These are phyloP conservation scores for Colletotrichum salicis DNA, from an alignment of 2,329 filamentous ascomycete genomes.

Conservation along the genomic window DNA sequence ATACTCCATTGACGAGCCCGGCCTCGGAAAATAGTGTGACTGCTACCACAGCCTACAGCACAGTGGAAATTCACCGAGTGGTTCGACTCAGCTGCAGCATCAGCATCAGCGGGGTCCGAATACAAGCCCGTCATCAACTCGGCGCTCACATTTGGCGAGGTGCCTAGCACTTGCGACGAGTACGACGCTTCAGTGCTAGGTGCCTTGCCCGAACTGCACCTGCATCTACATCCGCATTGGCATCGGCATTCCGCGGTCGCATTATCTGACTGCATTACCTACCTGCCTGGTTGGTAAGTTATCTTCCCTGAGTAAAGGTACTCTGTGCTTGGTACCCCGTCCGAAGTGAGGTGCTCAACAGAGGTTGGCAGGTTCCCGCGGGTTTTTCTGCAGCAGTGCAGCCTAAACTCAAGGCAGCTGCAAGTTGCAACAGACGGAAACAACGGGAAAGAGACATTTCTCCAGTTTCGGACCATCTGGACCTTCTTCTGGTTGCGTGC, in stretches of 20 bases:
- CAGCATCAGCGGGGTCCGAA: constrained; percentile 2
- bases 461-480: not conserved
- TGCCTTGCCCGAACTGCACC: constrained; percentile 11
- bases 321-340: not conserved
- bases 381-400: not conserved
- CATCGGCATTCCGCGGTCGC: not conserved
- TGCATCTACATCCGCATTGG: not conserved
- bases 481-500: constrained; percentile 6
- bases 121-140: not conserved
- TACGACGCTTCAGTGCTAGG: constrained; percentile 19
- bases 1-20: constrained; percentile 5
- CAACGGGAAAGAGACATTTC: not conserved
- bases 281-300: not conserved
- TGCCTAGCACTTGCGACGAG: constrained; percentile 22
- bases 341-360: not conserved
- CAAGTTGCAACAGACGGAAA: not conserved
- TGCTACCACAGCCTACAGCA: not conserved
- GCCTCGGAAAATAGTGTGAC: not conserved
- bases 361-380: not conserved
- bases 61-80: constrained; percentile 27
- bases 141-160: constrained; percentile 8
- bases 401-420: not conserved
- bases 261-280: constrained; percentile 5
- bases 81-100: constrained; percentile 4
- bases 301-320: not conserved